phyloP scores from a whole-genome alignment of 2,329 filamentous ascomycete species.

The Bimuria novae-zelandiae region DNA sequence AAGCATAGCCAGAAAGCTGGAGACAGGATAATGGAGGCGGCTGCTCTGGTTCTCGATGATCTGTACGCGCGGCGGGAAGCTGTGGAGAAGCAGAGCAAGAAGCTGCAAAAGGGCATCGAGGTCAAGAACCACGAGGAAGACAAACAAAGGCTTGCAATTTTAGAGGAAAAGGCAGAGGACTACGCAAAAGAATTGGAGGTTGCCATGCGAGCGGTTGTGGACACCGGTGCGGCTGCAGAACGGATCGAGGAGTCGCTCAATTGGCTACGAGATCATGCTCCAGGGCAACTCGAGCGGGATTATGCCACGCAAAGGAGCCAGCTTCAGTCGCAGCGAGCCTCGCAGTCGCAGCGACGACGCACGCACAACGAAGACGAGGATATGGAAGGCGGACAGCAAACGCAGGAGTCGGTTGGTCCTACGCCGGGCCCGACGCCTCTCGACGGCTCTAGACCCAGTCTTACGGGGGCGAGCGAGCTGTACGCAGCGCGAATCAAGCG shows the following conservation, averaged over 20 bases:
- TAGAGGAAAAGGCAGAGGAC: conserved; percentile 52
- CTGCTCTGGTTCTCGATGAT: conserved; percentile 61
- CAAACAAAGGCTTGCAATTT: conserved; percentile 45
- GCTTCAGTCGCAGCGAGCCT: conserved; percentile 40
- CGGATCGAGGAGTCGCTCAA: conserved; percentile 51
- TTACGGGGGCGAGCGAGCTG: conserved; percentile 42
- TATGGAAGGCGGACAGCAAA: conserved; percentile 38
- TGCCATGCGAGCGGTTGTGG: conserved; percentile 62
- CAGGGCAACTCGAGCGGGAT: conserved; percentile 31
- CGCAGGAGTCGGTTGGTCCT: conserved; percentile 43
- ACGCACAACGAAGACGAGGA: conserved; percentile 29
- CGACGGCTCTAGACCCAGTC: conserved; percentile 38
- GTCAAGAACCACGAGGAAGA: conserved; percentile 47
- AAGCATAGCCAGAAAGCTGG: conserved; percentile 55
- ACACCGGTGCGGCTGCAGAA: conserved; percentile 56
- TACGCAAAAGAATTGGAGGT: conserved; percentile 62
- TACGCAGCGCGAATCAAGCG: conserved; percentile 46
- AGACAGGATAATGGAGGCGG: conserved; percentile 53
- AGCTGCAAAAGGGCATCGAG: conserved; percentile 41
- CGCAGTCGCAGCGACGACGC: conserved; percentile 33
- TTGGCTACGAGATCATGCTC: conserved; percentile 47
- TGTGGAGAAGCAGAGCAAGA: conserved; percentile 39
- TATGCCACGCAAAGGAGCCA: conserved; percentile 45
- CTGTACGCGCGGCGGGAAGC: conserved; percentile 48
- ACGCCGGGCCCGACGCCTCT: conserved; percentile 46